Conservation (phyloP, 495 filamentous ascomycete species). For the Trypethelium eluteriae region DNA sequence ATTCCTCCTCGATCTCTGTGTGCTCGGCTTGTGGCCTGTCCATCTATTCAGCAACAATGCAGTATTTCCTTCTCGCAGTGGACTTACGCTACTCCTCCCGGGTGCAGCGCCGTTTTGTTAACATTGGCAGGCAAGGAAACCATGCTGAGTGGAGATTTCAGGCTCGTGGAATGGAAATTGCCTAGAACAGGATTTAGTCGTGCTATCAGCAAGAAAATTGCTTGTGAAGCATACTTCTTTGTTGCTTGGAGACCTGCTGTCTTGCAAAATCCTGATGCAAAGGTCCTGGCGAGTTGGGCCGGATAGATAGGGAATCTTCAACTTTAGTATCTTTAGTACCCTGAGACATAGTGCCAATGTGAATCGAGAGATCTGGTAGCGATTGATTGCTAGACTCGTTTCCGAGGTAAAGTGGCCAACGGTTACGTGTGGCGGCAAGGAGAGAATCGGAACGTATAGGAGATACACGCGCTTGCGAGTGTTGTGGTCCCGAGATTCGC, state of each 20-base stretch:
- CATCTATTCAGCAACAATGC: constrained; percentile 16
- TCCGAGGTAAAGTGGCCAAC: constrained; percentile 10
- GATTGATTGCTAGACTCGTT: constrained; percentile 1
- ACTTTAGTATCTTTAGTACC: constrained; percentile 25
- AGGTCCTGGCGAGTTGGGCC: constrained; percentile 45
- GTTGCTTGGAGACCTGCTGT: constrained; percentile 54
- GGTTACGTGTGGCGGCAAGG: constrained; percentile 7
- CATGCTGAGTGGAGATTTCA: constrained; percentile 37
- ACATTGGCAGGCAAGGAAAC: constrained; percentile 59
- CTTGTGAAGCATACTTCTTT: constrained; percentile 56
- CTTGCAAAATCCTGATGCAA: constrained; percentile 50
- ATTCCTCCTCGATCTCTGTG: constrained; percentile 94
- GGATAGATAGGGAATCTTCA: constrained; percentile 34
- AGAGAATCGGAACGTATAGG: constrained; percentile 4
- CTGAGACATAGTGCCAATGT: constrained; percentile 11
- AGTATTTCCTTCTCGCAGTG: neutral
- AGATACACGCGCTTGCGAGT: neutral
- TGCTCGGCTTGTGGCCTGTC: constrained; percentile 72
- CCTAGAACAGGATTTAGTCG: neutral
- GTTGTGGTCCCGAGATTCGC: constrained; percentile 7
- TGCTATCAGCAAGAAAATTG: constrained; percentile 42
- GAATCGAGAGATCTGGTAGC: constrained; percentile 11
- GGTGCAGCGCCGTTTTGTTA: constrained; percentile 85
- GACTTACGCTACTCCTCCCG: constrained; percentile 80
- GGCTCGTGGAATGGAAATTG: constrained; percentile 6